These are phyloP conservation scores for Pterulicium gracile DNA, from an alignment of 1,284 basidiomycete species.

Conservation along the genomic window DNA sequence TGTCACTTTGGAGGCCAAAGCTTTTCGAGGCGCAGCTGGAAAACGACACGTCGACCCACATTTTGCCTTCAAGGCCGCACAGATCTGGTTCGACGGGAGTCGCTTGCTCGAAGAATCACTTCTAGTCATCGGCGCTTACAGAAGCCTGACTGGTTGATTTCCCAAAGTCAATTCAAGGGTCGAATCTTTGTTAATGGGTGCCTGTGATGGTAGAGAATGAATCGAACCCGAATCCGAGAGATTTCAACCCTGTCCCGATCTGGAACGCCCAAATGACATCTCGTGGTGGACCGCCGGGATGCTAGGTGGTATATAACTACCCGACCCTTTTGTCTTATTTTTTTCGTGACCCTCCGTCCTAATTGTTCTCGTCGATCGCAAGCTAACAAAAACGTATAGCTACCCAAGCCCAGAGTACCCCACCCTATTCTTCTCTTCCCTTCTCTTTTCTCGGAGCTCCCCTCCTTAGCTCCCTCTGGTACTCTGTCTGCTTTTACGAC, in stretches of 20 bases:
- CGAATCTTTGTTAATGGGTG: not conserved
- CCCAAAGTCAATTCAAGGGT: not conserved
- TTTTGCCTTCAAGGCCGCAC: too few species aligned
- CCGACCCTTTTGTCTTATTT: constrained; percentile 44
- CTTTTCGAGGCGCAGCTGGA: too few species aligned
- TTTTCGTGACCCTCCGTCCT: constrained; percentile 48
- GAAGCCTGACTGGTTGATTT: not conserved
- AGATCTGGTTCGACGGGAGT: too few species aligned
- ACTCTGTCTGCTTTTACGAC: constrained; percentile 15
- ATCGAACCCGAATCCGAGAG: not conserved
- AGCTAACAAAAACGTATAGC: constrained; percentile 33
- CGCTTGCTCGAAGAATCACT: too few species aligned
- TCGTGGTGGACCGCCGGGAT: constrained; percentile 11
- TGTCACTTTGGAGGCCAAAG: not conserved
- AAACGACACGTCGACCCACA: too few species aligned
- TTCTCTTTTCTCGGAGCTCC: constrained; percentile 18
- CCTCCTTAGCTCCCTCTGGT: constrained; percentile 9
- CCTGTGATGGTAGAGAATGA: not conserved
- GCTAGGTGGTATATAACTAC: constrained; percentile 46
- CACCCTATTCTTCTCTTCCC: constrained; percentile 32
- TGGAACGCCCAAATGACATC: constrained; percentile 12
- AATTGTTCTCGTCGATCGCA: constrained; percentile 47
- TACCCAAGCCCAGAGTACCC: constrained; percentile 19
- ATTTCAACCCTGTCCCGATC: not conserved
- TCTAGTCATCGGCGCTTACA: not conserved